These are phyloP conservation scores for Vigna radiata DNA, from an alignment of 306 rosid species.

Conservation along the genomic window DNA sequence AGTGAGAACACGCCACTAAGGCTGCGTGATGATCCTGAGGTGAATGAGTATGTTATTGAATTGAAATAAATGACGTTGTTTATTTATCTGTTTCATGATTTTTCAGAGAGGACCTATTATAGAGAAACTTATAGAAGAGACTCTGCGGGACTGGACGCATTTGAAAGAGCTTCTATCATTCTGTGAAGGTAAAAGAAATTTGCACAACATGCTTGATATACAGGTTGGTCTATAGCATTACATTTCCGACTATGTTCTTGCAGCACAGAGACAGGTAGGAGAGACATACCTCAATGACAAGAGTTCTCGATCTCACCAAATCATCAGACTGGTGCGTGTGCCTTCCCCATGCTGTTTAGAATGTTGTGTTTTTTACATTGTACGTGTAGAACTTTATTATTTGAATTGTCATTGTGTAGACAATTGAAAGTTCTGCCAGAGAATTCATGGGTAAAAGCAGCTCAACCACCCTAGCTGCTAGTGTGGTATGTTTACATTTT, in stretches of 20 bases:
- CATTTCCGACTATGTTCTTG: constrained; percentile 43
- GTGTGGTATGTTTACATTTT: constrained; percentile 66
- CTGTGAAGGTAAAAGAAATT: constrained; percentile 74
- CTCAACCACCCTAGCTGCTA: constrained; percentile 85
- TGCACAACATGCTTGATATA: constrained; percentile 28
- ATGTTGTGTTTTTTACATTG: constrained; percentile 32
- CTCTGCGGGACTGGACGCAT: constrained; percentile 80
- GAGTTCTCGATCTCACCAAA: constrained; percentile 96
- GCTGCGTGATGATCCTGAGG: constrained; percentile 96
- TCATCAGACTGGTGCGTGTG: constrained; percentile 72
- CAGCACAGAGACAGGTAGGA: constrained; percentile 96
- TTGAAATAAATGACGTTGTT: constrained; percentile 5
- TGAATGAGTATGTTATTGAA: constrained; percentile 41
- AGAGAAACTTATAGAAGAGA: constrained; percentile 87
- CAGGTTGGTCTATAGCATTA: constrained; percentile 35
- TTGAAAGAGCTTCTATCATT: constrained; percentile 81
- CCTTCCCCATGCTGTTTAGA: constrained; percentile 21
- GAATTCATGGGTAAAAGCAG: constrained; percentile 90
- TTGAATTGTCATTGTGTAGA: constrained; percentile 57
- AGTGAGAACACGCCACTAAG: constrained; percentile 74
- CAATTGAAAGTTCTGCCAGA: constrained; percentile 91
- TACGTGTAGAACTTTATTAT: constrained; percentile 5
- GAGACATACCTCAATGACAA: constrained; percentile 85
- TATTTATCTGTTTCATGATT: constrained; percentile 37
- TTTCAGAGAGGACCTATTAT: constrained; percentile 74